These are phyloP conservation scores for Penicillium glabrum DNA, from an alignment of 2,329 filamentous ascomycete genomes.

Conservation along the genomic window DNA sequence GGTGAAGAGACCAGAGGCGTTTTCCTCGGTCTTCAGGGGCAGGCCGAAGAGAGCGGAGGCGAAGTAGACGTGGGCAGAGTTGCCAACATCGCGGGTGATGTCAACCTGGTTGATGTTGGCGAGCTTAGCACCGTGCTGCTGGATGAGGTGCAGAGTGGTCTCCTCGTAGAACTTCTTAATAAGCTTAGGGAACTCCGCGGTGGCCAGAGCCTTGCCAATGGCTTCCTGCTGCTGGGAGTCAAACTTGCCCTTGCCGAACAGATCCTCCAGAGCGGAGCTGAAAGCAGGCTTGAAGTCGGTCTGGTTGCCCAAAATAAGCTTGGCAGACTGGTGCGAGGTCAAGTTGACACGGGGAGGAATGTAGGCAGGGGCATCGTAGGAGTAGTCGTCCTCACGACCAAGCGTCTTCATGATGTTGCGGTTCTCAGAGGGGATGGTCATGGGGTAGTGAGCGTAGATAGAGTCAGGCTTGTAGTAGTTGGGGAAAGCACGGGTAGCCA, in stretches of 20 bases:
- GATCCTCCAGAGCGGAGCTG: slow-evolving; percentile 61
- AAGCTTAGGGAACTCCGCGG: slow-evolving; percentile 60
- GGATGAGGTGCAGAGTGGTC: slow-evolving; percentile 62
- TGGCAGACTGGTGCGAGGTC: slow-evolving; percentile 61
- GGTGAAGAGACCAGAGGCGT: slow-evolving; percentile 54
- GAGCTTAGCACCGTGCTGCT: slow-evolving; percentile 65
- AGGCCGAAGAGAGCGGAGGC: slow-evolving; percentile 56
- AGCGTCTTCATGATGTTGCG: slow-evolving; percentile 67
- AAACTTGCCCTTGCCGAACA: slow-evolving; percentile 59
- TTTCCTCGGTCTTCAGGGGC: slow-evolving; percentile 55
- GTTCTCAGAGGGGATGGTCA: slow-evolving; percentile 71
- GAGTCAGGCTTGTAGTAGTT: slow-evolving; percentile 75
- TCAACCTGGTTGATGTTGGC: slow-evolving; percentile 66
- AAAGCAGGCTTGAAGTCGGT: slow-evolving; percentile 65
- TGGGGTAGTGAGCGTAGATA: slow-evolving; percentile 76
- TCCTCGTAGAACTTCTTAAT: slow-evolving; percentile 68
- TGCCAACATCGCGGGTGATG: slow-evolving; percentile 61
- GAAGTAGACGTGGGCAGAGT: slow-evolving; percentile 57
- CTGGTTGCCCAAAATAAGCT: slow-evolving; percentile 61
- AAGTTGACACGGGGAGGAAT: slow-evolving; percentile 56
- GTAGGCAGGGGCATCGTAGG: slow-evolving; percentile 62
- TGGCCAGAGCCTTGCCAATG: slow-evolving; percentile 60
- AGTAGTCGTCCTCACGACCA: slow-evolving; percentile 67
- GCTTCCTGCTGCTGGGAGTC: slow-evolving; percentile 54
- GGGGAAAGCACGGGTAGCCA: slow-evolving; percentile 77